These are phyloP conservation scores for Verticillium nubilum DNA, from an alignment of 2,329 filamentous ascomycete species.

Conservation along the genomic window DNA sequence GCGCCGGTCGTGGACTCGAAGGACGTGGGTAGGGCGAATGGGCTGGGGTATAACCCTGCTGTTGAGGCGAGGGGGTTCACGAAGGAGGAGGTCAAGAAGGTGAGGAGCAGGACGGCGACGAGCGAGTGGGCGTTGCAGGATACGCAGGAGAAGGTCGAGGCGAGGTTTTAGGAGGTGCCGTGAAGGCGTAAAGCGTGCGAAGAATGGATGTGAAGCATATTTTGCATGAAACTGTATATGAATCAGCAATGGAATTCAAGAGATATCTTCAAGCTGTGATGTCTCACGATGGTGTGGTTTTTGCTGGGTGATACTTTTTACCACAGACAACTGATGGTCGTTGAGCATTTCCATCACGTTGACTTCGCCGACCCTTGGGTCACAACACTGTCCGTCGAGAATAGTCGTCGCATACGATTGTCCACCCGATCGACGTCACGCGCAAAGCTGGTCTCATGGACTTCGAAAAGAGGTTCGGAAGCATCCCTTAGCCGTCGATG, in stretches of 20 bases:
- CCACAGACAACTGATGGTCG: background rate
- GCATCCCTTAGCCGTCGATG: background rate
- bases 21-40: constrained; percentile 59
- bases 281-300: too few relatives aligned
- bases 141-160: constrained; percentile 32
- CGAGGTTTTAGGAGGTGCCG: constrained; percentile 22
- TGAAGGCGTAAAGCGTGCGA: background rate
- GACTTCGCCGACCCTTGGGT: too few relatives aligned
- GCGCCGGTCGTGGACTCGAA: constrained; percentile 56
- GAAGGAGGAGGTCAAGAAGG: constrained; percentile 62
- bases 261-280: too few relatives aligned
- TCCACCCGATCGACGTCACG: constrained; percentile 14
- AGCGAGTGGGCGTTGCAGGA: constrained; percentile 78
- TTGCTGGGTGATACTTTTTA: too few relatives aligned
- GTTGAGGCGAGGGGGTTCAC: constrained; percentile 87
- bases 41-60: constrained; percentile 86
- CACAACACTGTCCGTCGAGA: background rate
- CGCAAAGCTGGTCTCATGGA: background rate
- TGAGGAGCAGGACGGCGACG: constrained; percentile 60
- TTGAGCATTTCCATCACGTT: background rate
- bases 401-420: too few relatives aligned
- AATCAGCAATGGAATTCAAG: too few relatives aligned
- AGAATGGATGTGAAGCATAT: background rate
- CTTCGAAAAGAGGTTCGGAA: background rate
- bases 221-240: background rate